Base-by-base conservation (phyloP, 1,284 basidiomycete species). In the Meripilus lineatus region DNA sequence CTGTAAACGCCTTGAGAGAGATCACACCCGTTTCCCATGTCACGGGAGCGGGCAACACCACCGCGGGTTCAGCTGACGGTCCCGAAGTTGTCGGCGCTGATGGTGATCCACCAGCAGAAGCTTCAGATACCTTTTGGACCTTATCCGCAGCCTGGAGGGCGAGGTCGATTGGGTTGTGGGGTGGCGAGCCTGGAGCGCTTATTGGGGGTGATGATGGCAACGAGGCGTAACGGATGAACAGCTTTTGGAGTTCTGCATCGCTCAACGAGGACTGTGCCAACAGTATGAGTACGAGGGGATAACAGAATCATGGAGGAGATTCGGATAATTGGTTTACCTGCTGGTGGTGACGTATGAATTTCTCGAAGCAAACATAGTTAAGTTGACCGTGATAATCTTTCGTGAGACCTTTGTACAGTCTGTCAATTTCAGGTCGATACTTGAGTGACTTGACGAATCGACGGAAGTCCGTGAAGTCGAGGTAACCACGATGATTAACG, bases 381-480 rank as follows among this genome's bases (percentile, higher is more conserved):
- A 93, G 70, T 1, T 59, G 55, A 4, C 68, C 71, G 1, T 63
- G 57, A 11, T 62, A 66, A 3, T 58, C 58, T 0, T 55, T 58
- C 20, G 70, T 64, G 7, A 89, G 59, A 42, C 71, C 73, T 53
- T 75, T 74, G 61, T 82, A 85, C 2, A 93, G 59, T 2, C 68
- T 57, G 41, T 88, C 82, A 2, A 98, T 67, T 51, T 98, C 95
- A 0, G 84, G 81, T 17, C 94, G 76, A 2, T 77, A 73, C 59
- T 95, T 95, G 42, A 96, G 72, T 5, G 87, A 68, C 58, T 86
- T 88, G 52, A 97, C 89, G 50, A 98, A 93, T 13, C 71, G 70
- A 50, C 87, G 86, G 59, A 98, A 98, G 49, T 88, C 84, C 2
- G 74, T 60, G 58, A 94, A 93, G 62, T 93, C 84, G 32, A 99